Evolutionary conservation across 164 flowering plant species (phyloP).

Genomic region (Annona cherimola): DNA sequence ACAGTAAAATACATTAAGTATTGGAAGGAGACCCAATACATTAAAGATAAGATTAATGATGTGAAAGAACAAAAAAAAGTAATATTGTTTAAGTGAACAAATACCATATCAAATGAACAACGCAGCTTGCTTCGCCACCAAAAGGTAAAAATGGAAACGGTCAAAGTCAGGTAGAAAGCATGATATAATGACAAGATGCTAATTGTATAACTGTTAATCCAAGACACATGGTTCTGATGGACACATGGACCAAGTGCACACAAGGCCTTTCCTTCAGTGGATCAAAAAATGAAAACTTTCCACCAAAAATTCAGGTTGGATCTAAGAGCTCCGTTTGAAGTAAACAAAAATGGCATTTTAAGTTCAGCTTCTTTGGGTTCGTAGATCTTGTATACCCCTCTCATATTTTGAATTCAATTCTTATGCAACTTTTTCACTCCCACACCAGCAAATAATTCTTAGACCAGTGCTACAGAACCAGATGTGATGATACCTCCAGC

Average conservation of each 20-base stretch:
- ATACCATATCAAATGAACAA: neutral
- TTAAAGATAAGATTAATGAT: neutral
- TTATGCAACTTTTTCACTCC: neutral
- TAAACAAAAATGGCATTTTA: neutral
- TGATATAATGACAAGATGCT: neutral
- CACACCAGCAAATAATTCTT: neutral
- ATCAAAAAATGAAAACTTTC: no score
- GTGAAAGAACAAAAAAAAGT: no score
- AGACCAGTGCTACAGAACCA: neutral
- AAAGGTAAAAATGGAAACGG: neutral
- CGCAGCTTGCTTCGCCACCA: neutral
- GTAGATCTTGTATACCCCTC: neutral
- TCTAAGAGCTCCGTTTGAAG: neutral
- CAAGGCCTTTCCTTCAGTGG: no score
- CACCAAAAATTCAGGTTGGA: neutral
- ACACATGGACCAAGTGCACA: neutral
- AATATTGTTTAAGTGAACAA: neutral
- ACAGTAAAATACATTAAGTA: neutral
- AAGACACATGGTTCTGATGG: neutral
- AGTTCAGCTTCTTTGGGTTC: neutral
- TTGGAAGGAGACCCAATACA: neutral
- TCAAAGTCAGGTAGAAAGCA: neutral
- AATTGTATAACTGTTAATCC: neutral
- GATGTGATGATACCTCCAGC: conserved; percentile 74
- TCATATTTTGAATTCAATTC: neutral